Conservation (phyloP, 805 yeast species). For the Sugiyamaella mastotermitis region DNA sequence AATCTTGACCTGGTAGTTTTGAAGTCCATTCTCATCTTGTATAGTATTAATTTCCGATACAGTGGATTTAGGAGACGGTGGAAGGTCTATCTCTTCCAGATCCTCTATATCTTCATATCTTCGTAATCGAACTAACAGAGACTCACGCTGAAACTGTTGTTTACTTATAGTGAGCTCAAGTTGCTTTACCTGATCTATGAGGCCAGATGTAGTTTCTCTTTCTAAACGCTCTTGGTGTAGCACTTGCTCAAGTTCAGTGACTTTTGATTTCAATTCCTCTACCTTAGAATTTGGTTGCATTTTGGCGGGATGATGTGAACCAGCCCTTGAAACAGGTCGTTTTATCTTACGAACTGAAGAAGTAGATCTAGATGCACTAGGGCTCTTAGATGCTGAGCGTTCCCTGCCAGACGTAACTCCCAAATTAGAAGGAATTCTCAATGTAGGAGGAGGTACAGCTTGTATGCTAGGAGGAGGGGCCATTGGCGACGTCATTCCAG, state of each 20-base stretch:
- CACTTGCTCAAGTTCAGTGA: constrained; percentile 25
- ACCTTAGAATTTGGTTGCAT: constrained; percentile 17
- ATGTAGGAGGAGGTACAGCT: not conserved
- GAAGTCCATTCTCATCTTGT: constrained; percentile 12
- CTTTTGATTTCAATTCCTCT: constrained; percentile 24
- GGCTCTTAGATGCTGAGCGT: constrained; percentile 1
- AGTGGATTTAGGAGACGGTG: constrained; percentile 6
- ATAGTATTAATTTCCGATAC: constrained; percentile 7
- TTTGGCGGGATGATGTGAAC: constrained; percentile 11
- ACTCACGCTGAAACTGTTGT: constrained; percentile 18
- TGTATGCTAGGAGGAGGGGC: no score
- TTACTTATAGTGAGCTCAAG: constrained; percentile 17
- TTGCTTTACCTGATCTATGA: constrained; percentile 18
- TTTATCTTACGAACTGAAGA: constrained; percentile 11
- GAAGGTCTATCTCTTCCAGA: not conserved
- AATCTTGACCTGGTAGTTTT: constrained; percentile 12
- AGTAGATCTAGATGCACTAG: constrained; percentile 12
- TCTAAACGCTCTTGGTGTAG: constrained; percentile 21
- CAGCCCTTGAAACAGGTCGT: constrained; percentile 17
- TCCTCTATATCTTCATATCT: constrained; percentile 1
- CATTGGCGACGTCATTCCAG: not conserved
- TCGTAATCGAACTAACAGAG: not conserved
- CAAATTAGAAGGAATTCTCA: no score
- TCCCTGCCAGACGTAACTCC: no score
- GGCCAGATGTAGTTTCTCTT: constrained; percentile 16